phyloP scores from a whole-genome alignment of 2,329 filamentous ascomycete genomes.

The Alternaria incomplexa region DNA sequence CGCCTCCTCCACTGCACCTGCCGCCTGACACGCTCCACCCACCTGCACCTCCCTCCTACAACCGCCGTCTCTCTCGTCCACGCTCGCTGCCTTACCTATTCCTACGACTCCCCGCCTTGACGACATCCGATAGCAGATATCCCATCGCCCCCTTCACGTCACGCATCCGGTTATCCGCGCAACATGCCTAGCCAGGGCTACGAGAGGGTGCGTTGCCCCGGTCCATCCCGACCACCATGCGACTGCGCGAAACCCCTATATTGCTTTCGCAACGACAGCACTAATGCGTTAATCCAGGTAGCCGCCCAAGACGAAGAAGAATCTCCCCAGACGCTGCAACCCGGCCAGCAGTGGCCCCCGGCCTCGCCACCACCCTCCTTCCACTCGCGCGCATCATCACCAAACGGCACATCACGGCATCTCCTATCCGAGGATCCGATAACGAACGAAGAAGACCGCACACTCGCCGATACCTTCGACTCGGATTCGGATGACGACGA shows the following conservation, averaged over 20 bases:
- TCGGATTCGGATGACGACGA: conserved; percentile 70
- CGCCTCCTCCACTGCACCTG: conserved; percentile 16
- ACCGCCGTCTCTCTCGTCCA: conserved; percentile 7
- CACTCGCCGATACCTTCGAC: conserved; percentile 93
- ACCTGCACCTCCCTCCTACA: conserved; percentile 5
- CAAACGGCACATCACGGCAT: conserved; percentile 55
- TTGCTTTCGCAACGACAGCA: conserved; percentile 3
- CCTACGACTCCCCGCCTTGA: background rate
- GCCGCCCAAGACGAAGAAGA: conserved; percentile 54
- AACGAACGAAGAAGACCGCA: conserved; percentile 69
- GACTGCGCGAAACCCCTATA: conserved; percentile 16
- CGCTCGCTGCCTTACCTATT: conserved; percentile 7
- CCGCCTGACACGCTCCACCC: conserved; percentile 10
- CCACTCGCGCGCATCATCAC: conserved; percentile 80
- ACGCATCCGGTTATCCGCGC: conserved; percentile 16
- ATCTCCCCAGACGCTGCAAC: conserved; percentile 33
- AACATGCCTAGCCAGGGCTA: conserved; percentile 57
- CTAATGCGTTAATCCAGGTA: conserved; percentile 43
- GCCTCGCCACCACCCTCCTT: conserved; percentile 75
- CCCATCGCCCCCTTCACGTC: background rate
- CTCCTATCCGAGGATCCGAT: conserved; percentile 61
- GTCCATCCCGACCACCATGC: conserved; percentile 12
- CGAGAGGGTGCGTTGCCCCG: conserved; percentile 52
- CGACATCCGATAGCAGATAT: background rate
- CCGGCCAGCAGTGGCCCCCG: conserved; percentile 46